Base-by-base conservation (phyloP, 805 yeast genomes). In the Sugiyamaella marilandica region DNA sequence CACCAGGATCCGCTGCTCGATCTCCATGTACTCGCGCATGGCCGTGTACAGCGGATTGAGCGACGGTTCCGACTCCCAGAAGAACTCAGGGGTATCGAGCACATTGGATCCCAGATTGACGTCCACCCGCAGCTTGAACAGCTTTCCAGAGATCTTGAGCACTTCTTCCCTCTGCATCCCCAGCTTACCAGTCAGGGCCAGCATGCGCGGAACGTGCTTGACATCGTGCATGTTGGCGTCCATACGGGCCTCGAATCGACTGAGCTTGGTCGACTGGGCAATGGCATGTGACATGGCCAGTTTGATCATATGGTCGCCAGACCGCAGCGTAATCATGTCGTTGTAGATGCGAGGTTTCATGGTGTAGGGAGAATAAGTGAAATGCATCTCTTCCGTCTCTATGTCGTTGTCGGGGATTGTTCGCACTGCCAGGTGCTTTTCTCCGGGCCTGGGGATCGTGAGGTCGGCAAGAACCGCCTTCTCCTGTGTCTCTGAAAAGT, bases 21-120 rank as follows among this genome's bases (percentile, higher is more conserved):
- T 91, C 69, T 94, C 99, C 52, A 94, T 72, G 63, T 94, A 94
- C 58, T 94, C 97, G 54, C 97, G 73, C 52, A 91, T 83, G 1
- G 97, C 97, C 34, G 77, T 76, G 68, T 94, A 94, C 41, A 94
- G 73, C 2, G 98, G 98, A 66, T 92, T 95, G 59, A 94, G 76
- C 36, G 96, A 91, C 4, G 99, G 99, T 70, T 94, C 99, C 56
- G 71, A 70, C 31, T 91, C 87, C 99, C 99, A 94, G 68, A 94
- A 94, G 64, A 88, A 90, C 56, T 89, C 96, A 0, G 99, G 99
- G 0, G 96, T 90, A 64, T 94, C 99, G 50, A 94, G 74, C 19
- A 94, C 90, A 58, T 87, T 87, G 10, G 97, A 87, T 2, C 92
- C 84, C 47, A 94, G 72, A 65, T 94, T 94, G 4, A 94, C 97